These are phyloP conservation scores for Jacaranda copaia DNA, from an alignment of 257 asterid genomes.

Conservation along the genomic window DNA sequence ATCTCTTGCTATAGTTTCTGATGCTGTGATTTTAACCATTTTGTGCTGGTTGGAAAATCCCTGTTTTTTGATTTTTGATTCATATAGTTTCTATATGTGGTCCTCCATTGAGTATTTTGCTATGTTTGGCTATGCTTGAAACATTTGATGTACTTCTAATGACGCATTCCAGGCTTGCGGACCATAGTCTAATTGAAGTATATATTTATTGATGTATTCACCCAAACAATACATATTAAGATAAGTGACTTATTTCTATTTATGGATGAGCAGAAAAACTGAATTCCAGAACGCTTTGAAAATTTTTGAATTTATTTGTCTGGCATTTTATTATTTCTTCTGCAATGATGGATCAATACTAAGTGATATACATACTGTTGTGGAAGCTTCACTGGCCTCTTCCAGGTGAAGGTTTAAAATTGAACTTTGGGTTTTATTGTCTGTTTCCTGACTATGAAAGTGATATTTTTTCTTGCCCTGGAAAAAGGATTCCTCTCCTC, in stretches of 20 bases:
- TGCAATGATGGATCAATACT: not conserved
- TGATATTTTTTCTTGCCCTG: not conserved
- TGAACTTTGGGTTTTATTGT: not conserved
- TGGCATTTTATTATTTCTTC: not conserved
- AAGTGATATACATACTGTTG: not conserved
- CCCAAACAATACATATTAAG: not conserved
- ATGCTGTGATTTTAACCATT: constrained; percentile 7
- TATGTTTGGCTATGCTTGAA: constrained; percentile 18
- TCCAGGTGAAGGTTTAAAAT: not conserved
- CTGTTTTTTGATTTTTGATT: not conserved
- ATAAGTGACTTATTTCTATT: not conserved
- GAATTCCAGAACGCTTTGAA: not conserved
- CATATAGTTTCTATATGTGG: not conserved
- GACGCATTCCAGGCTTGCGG: constrained; percentile 10
- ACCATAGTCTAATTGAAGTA: not conserved
- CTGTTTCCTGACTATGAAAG: not conserved
- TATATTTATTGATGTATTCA: constrained; percentile 19
- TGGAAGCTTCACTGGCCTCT: not conserved
- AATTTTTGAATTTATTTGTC: not conserved
- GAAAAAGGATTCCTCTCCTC: not conserved
- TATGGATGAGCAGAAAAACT: not conserved
- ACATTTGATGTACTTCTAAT: constrained; percentile 11
- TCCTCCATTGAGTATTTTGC: not conserved
- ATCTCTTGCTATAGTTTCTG: constrained; percentile 35
- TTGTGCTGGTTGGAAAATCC: constrained; percentile 21